Base-by-base conservation (phyloP, 106 monocot species). In the Posidonia australis region DNA sequence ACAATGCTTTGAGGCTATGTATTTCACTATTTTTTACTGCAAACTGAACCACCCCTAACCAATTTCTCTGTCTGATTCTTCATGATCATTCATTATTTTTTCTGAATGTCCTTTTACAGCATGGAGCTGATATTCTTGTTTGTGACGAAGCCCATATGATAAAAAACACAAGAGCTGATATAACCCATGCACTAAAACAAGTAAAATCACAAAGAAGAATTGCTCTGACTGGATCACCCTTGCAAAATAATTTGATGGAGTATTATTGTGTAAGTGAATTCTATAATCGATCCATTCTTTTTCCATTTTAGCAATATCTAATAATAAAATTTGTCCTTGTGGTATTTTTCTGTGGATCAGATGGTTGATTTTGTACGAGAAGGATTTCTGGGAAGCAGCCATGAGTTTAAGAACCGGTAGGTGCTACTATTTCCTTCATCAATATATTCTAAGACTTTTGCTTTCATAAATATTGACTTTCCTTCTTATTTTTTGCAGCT, bases 301-400 rank as follows among this genome's bases (percentile, higher is more conserved):
- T 43, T 19, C 2, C 41, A 7, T 0, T 61, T 17, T 19, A 49
- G 13, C n/a, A 19, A 49, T 49, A 49, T 49, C n/a, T 14, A 18
- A 13, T 36, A 2, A 5, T 62, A 3, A 62, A 43, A 23, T 12
- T 47, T 64, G 9, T 36, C 7, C n/a, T 36, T 36, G 36, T 36
- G 36, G 7, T 36, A 36, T 36, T 4, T 36, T 42, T 67, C 24
- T 45, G 29, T 71, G 72, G 47, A 42, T 58, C 78, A 96, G 96
- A 96, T 96, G 96, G 96, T 96, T 79, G 96, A 96, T 79, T 96
- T 96, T 87, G 96, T 96, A 30, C 79, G 96, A 54, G 96, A 96
- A 67, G 90, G 96, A 69, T 96, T 82, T 74, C 81, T 96, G 18
- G 96, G 96, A 13, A 96, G 80, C 51, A 90, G 87, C 60, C 87